Conservation (phyloP, 306 rosid genomes). For the Prosopis cineraria region DNA sequence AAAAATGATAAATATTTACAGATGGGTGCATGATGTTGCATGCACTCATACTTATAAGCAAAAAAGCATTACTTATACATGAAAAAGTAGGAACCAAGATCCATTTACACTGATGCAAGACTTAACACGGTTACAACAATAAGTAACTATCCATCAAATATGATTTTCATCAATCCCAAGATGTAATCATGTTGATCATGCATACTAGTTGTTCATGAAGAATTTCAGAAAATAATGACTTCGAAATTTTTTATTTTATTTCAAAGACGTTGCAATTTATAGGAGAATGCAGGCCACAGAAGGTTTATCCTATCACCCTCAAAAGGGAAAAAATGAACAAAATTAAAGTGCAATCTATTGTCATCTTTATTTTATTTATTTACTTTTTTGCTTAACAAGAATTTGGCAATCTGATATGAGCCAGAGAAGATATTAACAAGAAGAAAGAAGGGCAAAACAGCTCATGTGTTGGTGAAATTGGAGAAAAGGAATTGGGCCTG, state of each 20-base stretch:
- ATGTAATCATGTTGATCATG: neutral
- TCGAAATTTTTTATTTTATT: too few species aligned
- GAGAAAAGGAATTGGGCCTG: neutral
- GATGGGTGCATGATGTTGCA: neutral
- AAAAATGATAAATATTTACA: neutral
- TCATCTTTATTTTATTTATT: neutral
- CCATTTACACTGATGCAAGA: neutral
- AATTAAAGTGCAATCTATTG: neutral
- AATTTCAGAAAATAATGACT: too few species aligned
- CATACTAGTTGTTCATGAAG: neutral
- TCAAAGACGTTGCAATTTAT: too few species aligned
- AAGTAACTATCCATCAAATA: neutral
- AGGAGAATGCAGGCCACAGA: too few species aligned
- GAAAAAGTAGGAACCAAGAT: neutral
- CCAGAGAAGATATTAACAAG: neutral
- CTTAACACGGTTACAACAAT: neutral
- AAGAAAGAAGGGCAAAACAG: neutral
- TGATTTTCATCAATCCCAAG: neutral
- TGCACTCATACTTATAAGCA: neutral
- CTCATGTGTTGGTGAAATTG: neutral
- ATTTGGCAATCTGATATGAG: neutral
- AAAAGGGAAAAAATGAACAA: neutral
- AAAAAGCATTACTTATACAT: neutral
- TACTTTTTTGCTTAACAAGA: too few species aligned
- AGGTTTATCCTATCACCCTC: too few species aligned